Evolutionary conservation across 495 filamentous ascomycete species (phyloP), one percentile per base, ranked within the genome.

Genomic region (Xylaria scruposa): DNA sequence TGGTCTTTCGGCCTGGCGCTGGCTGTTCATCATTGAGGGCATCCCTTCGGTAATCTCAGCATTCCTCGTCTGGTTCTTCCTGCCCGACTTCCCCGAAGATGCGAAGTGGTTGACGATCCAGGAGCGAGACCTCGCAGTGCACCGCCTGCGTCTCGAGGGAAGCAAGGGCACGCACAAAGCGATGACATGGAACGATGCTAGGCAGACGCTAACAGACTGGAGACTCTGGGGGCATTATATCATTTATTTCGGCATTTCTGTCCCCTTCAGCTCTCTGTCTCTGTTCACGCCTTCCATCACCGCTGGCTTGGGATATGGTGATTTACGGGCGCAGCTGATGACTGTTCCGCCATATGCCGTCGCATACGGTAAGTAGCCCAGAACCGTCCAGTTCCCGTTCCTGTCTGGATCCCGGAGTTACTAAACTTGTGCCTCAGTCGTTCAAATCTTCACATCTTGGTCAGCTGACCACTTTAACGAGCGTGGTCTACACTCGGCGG

Each of bases 231-330:
- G 84, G 2, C 91, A 88, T 1, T 88, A 89, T 53, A 68, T 92
- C 19, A 89, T 92, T 29, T 93, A 92, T 66, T 92, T 93, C 86
- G 91, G 91, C 36, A 79, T 78, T 40, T 78, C 79, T 17, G 82
- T 81, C 71, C 81, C 91, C 13, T 85, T 97, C n/a, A 95, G 94
- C 77, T 92, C 91, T 4, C 93, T 95, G 75, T 92, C 91, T 2
- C 84, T 97, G 4, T 96, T 97, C 78, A 85, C 94, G 0, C 94
- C 94, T 2, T 90, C 89, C 4, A 95, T 96, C 74, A 91, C 95
- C 67, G 81, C 77, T 24, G 86, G 91, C 67, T 80, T 92, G n/a
- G 94, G 93, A 8, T 95, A 91, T 9, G 91, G 88, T 4, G 85
- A 81, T 8, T 77, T 90, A 4, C 77, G 79, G 33, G 91, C 93